phyloP scores from a whole-genome alignment of 306 rosid species.

The Prunus salicina region DNA sequence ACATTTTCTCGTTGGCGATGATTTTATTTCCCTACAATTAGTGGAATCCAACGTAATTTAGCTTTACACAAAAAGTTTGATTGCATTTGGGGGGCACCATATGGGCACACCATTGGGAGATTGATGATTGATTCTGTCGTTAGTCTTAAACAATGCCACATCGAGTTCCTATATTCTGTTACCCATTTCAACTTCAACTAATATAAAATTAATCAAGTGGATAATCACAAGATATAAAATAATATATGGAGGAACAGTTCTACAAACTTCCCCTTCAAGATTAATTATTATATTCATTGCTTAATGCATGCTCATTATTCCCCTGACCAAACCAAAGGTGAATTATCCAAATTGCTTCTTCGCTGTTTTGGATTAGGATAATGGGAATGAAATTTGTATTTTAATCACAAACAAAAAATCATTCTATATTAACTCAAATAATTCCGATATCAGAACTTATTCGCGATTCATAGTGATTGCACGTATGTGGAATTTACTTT shows the following conservation, averaged over 20 bases:
- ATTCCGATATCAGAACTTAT: too few species aligned
- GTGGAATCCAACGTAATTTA: neutral
- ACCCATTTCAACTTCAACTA: neutral
- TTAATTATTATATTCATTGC: neutral
- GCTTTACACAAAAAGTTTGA: constrained; percentile 11
- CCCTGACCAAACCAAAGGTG: neutral
- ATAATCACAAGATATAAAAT: neutral
- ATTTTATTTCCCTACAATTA: neutral
- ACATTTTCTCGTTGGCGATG: neutral
- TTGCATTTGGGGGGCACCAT: too few species aligned
- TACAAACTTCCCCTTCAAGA: neutral
- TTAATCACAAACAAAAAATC: too few species aligned
- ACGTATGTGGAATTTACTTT: too few species aligned
- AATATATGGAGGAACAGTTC: neutral
- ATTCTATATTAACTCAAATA: too few species aligned
- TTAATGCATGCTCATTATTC: neutral
- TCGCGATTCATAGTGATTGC: too few species aligned
- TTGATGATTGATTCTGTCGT: neutral
- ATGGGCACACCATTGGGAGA: constrained; percentile 5
- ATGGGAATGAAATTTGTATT: neutral
- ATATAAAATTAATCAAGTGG: neutral
- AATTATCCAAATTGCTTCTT: neutral
- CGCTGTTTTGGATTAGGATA: neutral
- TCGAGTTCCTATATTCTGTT: neutral
- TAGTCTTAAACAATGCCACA: neutral